Conservation (phyloP, 2,329 filamentous ascomycete species). For the Didymella keratinophila region DNA sequence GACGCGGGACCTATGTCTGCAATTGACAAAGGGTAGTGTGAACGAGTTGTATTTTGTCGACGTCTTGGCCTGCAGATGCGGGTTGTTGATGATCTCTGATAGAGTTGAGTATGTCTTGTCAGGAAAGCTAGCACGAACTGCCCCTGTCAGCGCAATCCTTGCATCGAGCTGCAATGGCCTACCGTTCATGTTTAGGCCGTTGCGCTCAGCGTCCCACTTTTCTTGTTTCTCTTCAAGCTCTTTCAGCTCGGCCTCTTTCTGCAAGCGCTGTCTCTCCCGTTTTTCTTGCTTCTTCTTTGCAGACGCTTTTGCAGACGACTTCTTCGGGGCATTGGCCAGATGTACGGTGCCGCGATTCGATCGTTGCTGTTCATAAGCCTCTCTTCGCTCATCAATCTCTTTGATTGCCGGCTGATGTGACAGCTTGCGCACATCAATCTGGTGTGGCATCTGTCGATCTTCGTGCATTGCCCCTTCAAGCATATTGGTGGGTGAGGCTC, state of each 20-base stretch:
- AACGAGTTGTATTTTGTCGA: constrained; percentile 49
- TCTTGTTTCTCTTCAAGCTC: constrained; percentile 35
- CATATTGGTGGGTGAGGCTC: constrained; percentile 58
- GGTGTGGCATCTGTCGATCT: constrained; percentile 62
- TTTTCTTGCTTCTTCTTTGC: constrained; percentile 51
- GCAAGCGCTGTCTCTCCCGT: constrained; percentile 44
- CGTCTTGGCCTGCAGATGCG: constrained; percentile 50
- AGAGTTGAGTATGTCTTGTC: constrained; percentile 44
- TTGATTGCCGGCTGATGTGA: constrained; percentile 18
- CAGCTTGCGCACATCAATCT: constrained; percentile 63
- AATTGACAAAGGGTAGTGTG: constrained; percentile 74
- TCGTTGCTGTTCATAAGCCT: constrained; percentile 63
- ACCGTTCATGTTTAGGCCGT: constrained; percentile 53
- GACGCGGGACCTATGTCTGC: constrained; percentile 72
- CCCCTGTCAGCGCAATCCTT: not conserved
- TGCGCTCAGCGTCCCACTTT: constrained; percentile 24
- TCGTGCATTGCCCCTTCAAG: constrained; percentile 77
- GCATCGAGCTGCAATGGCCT: constrained; percentile 23
- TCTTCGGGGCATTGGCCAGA: constrained; percentile 29
- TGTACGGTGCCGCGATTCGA: constrained; percentile 25
- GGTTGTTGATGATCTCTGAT: constrained; percentile 59
- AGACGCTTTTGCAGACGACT: constrained; percentile 29
- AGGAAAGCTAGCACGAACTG: constrained; percentile 31
- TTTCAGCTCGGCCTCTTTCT: constrained; percentile 43
- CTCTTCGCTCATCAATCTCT: constrained; percentile 63